Evolutionary conservation across 371 early-diverging fungal genomes (phyloP).

Genomic region (Mucor plumbeus): DNA sequence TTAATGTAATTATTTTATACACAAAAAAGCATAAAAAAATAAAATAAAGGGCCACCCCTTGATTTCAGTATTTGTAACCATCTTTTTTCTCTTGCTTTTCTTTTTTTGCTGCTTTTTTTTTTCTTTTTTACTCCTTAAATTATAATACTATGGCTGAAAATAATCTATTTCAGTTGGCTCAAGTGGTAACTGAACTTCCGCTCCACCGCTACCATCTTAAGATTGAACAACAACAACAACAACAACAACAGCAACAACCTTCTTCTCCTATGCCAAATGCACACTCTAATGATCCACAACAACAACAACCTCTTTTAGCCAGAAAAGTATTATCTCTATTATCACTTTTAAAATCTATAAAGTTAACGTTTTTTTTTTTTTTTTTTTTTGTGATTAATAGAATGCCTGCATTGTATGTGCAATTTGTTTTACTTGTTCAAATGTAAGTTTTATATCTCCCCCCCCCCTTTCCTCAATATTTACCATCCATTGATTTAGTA

Average conservation of each 20-base stretch:
- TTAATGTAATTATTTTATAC: slow-evolving; percentile 1
- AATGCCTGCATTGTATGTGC: slow-evolving; percentile 60
- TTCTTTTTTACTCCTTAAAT: slow-evolving; percentile 6
- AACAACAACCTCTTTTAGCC: slow-evolving; percentile 21
- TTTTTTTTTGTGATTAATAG: slow-evolving; percentile 21
- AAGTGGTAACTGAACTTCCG: slow-evolving; percentile 45
- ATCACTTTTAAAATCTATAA: background rate
- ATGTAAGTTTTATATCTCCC: slow-evolving; percentile 29
- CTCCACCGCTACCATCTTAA: slow-evolving; percentile 11
- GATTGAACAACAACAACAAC: background rate
- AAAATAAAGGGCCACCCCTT: slow-evolving; percentile 12
- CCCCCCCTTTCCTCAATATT: background rate
- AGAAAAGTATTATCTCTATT: slow-evolving; percentile 13
- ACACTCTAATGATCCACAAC: slow-evolving; percentile 29
- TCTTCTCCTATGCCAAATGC: slow-evolving; percentile 20
- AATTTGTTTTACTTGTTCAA: slow-evolving; percentile 57
- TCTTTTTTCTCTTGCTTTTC: slow-evolving; percentile 10
- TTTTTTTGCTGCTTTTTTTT: background rate
- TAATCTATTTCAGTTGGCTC: slow-evolving; percentile 52
- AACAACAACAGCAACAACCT: slow-evolving; percentile 1
- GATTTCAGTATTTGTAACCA: slow-evolving; percentile 7
- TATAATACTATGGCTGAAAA: slow-evolving; percentile 28
- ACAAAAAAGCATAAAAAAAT: slow-evolving; percentile 8
- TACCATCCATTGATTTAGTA: slow-evolving; percentile 26
- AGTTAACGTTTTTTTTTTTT: background rate